A percentile compares a stretch with the other conserved stretches of the same genome.
Evolutionary conservation across 2,329 filamentous ascomycete species (phyloP).

Genomic region (Sarocladium strictum): DNA sequence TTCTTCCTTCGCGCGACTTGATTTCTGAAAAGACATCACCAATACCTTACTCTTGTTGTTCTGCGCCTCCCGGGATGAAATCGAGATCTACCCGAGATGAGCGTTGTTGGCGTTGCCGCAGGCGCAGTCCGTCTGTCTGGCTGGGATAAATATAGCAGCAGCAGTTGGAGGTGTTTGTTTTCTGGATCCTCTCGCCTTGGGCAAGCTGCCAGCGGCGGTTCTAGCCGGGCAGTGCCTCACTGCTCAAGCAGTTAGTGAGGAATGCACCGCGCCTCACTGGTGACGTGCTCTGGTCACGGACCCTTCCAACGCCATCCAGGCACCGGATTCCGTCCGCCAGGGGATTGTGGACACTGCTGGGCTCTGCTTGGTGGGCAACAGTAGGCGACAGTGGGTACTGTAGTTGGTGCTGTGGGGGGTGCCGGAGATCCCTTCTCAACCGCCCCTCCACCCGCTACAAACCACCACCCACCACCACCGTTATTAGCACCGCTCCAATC

Average conservation of each 20-base stretch:
- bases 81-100: constrained; percentile 4
- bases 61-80: not conserved
- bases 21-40: no score
- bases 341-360: not conserved
- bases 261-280: not conserved
- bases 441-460: not conserved
- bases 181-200: no score
- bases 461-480: no score
- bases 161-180: no score
- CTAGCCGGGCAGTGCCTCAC: no score
- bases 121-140: not conserved
- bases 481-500: no score
- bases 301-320: not conserved
- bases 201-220: no score
- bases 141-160: constrained; percentile 8
- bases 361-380: no score
- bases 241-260: no score
- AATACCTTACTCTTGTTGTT: not conserved
- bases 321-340: not conserved
- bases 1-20: no score
- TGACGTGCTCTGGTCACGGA: not conserved
- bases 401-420: no score
- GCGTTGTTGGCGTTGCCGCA: not conserved
- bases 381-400: no score
- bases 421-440: not conserved